These are phyloP conservation scores for Apophysomyces trapeziformis DNA, from an alignment of 371 early-diverging fungal species.

Conservation along the genomic window DNA sequence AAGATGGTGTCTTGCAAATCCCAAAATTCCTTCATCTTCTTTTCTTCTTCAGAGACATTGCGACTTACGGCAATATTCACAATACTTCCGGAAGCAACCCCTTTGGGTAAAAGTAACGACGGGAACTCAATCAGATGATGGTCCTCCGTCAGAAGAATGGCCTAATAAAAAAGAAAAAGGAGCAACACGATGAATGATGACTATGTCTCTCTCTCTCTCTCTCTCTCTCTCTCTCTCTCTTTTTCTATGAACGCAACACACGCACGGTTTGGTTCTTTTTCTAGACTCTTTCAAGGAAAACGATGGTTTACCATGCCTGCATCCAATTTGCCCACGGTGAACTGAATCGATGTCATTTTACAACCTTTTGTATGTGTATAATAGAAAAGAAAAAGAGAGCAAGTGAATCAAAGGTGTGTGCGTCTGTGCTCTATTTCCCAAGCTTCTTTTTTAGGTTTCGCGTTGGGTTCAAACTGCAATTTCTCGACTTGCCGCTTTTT, in stretches of 20 bases:
- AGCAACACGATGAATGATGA: neutral
- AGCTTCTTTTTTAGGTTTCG: no score
- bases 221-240: slow-evolving; percentile 13
- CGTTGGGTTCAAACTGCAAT: no score
- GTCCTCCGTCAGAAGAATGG: slow-evolving; percentile 90
- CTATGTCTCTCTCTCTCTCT: slow-evolving; percentile 7
- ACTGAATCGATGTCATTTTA: slow-evolving; percentile 69
- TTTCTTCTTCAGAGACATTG: slow-evolving; percentile 82
- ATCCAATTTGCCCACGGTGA: slow-evolving; percentile 92
- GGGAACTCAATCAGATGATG: slow-evolving; percentile 98
- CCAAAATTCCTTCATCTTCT: slow-evolving; percentile 81
- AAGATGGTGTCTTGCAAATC: slow-evolving; percentile 85
- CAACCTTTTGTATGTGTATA: neutral
- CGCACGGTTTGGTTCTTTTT: no score
- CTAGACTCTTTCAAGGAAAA: no score
- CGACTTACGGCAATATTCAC: slow-evolving; percentile 92
- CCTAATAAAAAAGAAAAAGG: slow-evolving; percentile 50
- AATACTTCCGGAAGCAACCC: slow-evolving; percentile 91
- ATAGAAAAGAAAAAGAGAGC: neutral
- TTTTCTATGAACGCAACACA: no score
- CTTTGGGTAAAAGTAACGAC: slow-evolving; percentile 91
- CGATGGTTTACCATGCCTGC: slow-evolving; percentile 73
- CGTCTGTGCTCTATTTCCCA: no score
- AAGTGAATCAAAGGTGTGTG: no score
- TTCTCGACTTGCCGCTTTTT: no score